Evolutionary conservation across 1,284 basidiomycete species (phyloP).

Genomic region (Tylopilus orsonianus): DNA sequence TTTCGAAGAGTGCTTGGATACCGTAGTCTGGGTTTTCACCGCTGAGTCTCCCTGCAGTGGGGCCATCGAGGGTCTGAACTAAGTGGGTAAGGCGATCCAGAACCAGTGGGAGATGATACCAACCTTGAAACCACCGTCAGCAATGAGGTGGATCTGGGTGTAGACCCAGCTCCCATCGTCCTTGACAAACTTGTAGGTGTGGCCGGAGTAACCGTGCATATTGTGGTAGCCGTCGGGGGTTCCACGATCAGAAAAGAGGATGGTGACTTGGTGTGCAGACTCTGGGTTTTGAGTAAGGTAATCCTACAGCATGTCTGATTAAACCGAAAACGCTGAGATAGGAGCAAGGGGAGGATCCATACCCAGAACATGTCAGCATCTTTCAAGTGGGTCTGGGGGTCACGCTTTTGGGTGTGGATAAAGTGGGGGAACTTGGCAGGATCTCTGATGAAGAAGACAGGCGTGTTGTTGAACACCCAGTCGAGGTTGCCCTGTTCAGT

Average conservation of each 20-base stretch:
- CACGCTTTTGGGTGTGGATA: constrained; percentile 94
- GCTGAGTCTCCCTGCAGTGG: constrained; percentile 53
- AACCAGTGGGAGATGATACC: not conserved
- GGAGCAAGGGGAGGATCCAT: constrained; percentile 14
- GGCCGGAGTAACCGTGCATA: constrained; percentile 90
- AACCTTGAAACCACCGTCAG: constrained; percentile 78
- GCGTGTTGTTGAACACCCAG: constrained; percentile 91
- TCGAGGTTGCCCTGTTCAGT: constrained; percentile 91
- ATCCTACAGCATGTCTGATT: constrained; percentile 52
- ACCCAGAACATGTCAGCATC: constrained; percentile 83
- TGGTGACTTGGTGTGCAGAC: constrained; percentile 75
- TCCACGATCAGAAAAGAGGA: constrained; percentile 88
- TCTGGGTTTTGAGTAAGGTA: constrained; percentile 92
- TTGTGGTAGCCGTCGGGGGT: constrained; percentile 83
- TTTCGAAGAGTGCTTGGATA: constrained; percentile 73
- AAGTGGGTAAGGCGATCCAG: constrained; percentile 1
- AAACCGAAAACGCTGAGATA: not conserved
- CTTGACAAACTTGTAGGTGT: constrained; percentile 91
- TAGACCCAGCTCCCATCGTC: constrained; percentile 81
- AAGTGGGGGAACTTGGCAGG: constrained; percentile 88
- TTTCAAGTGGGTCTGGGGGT: constrained; percentile 86
- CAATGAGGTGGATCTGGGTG: constrained; percentile 77
- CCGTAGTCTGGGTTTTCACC: constrained; percentile 84
- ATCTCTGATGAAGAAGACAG: constrained; percentile 86
- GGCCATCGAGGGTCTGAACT: constrained; percentile 59